These are phyloP conservation scores for Aphanoascus verrucosus DNA, from an alignment of 2,329 filamentous ascomycete genomes.

Conservation along the genomic window DNA sequence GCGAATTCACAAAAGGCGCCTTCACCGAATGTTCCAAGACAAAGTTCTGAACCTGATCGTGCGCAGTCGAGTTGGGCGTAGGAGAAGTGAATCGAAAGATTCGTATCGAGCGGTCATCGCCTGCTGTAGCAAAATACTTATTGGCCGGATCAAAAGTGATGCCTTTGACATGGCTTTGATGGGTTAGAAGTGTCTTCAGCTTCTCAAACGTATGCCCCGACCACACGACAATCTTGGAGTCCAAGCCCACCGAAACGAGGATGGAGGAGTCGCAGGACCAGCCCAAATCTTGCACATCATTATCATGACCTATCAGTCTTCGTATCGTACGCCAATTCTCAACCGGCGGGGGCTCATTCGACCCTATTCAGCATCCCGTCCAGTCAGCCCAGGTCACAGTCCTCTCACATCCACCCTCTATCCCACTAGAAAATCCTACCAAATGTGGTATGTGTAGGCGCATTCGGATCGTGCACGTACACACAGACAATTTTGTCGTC, in stretches of 20 bases:
- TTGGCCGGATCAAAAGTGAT: constrained; percentile 98
- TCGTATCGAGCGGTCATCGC: constrained; percentile 92
- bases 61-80: constrained; percentile 77
- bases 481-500: constrained; percentile 99
- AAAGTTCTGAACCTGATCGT: constrained; percentile 96
- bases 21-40: constrained; percentile 85
- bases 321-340: constrained; percentile 98
- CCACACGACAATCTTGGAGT: constrained; percentile 98
- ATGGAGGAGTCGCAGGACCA: constrained; percentile 97
- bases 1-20: constrained; percentile 77
- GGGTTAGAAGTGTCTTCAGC: constrained; percentile 81
- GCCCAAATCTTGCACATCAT: constrained; percentile 93
- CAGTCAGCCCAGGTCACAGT: constrained; percentile 14
- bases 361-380: constrained; percentile 39
- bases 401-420: neutral
- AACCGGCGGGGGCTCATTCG: constrained; percentile 80
- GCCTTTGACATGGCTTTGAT: constrained; percentile 96
- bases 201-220: constrained; percentile 97
- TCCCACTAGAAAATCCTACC: constrained; percentile 43
- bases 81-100: constrained; percentile 92
- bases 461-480: constrained; percentile 76
- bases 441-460: constrained; percentile 67
- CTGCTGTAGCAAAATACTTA: constrained; percentile 97
- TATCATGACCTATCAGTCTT: constrained; percentile 90
- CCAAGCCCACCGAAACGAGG: constrained; percentile 85